Conservation (phyloP, 73 alveolate species). For the Urostyla sp. region DNA sequence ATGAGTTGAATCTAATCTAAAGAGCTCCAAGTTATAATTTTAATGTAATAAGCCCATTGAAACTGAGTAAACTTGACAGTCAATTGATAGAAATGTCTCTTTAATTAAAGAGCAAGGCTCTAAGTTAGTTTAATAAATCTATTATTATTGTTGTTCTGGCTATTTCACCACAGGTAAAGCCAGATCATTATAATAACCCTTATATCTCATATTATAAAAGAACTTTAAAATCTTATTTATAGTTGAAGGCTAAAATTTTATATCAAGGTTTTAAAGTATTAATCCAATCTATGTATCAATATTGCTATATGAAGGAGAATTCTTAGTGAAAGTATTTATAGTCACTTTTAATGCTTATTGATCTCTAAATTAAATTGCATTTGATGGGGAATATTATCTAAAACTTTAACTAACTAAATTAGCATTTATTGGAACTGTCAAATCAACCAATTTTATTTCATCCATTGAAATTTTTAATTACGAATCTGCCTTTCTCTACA, state of each 20-base stretch:
- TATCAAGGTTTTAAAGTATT: background rate
- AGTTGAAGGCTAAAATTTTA: conserved; percentile 27
- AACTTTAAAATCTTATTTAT: conserved; percentile 23
- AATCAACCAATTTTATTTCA: conserved; percentile 23
- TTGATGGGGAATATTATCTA: too few species aligned
- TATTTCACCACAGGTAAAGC: background rate
- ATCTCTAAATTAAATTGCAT: background rate
- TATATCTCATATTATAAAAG: background rate
- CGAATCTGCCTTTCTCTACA: background rate
- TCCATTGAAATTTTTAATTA: background rate
- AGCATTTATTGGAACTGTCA: conserved; percentile 12
- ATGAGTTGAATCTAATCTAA: background rate
- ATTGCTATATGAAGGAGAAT: conserved; percentile 2
- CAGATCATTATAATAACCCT: background rate
- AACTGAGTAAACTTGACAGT: background rate
- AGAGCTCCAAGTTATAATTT: conserved; percentile 6
- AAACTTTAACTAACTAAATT: conserved; percentile 13
- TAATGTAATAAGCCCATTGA: conserved; percentile 29
- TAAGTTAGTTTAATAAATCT: background rate
- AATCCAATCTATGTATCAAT: background rate
- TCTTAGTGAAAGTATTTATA: background rate
- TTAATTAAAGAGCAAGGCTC: background rate
- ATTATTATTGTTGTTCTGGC: background rate
- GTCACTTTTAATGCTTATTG: background rate
- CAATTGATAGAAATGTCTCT: background rate